A percentile compares a stretch with the other conserved stretches of the same genome.
These are phyloP conservation scores for Penicillium brevicompactum DNA, from an alignment of 2,329 filamentous ascomycete species.

Conservation along the genomic window DNA sequence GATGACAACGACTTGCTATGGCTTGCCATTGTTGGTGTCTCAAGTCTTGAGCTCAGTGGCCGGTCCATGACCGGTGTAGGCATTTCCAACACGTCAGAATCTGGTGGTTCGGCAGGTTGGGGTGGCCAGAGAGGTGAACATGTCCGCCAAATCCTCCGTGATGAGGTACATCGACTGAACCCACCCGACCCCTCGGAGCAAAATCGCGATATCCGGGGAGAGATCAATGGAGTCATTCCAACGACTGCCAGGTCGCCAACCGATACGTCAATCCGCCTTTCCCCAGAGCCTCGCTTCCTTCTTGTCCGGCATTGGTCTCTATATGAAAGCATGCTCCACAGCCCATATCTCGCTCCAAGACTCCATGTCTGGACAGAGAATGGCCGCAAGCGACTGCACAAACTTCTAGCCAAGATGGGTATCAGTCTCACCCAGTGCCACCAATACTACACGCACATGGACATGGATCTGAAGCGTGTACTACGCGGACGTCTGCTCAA, in stretches of 20 bases:
- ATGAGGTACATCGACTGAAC: constrained; percentile 92
- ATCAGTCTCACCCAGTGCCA: constrained; percentile 91
- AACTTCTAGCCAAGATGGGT: constrained; percentile 96
- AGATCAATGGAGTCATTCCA: constrained; percentile 79
- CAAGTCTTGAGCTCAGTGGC: constrained; percentile 90
- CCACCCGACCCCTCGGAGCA: constrained; percentile 66
- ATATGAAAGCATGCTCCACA: constrained; percentile 98
- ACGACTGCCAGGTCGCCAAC: constrained; percentile 86
- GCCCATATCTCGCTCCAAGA: constrained; percentile 86
- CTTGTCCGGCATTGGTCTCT: constrained; percentile 95
- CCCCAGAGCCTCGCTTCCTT: constrained; percentile 89
- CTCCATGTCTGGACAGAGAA: constrained; percentile 93
- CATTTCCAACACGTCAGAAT: constrained; percentile 57
- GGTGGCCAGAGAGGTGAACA: constrained; percentile 78
- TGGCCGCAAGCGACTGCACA: constrained; percentile 85
- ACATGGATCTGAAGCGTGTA: constrained; percentile 91
- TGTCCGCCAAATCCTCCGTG: constrained; percentile 81
- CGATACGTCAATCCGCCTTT: constrained; percentile 87
- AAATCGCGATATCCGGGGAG: constrained; percentile 64
- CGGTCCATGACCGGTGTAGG: constrained; percentile 80
- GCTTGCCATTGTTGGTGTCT: constrained; percentile 91
- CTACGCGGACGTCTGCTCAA: constrained; percentile 82
- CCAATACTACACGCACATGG: constrained; percentile 97
- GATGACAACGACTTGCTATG: constrained; percentile 97
- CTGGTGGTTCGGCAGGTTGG: constrained; percentile 68